phyloP scores from a whole-genome alignment of 1,284 basidiomycete genomes.

The Leccinum variabile region DNA sequence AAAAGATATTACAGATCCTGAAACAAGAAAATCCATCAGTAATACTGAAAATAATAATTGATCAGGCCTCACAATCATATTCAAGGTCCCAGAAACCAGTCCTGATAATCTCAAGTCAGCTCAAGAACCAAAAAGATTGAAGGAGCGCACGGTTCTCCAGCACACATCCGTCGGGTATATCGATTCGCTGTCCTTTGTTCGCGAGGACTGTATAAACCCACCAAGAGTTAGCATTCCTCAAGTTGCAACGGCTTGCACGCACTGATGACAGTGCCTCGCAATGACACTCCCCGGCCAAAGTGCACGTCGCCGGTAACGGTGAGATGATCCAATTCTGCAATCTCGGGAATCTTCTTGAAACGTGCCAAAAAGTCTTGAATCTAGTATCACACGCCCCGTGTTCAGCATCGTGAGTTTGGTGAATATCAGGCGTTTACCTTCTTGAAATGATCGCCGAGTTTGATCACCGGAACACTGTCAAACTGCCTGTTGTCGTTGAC shows the following conservation, averaged over 20 bases:
- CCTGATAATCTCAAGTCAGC: slow-evolving; percentile 33
- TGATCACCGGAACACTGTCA: slow-evolving; percentile 92
- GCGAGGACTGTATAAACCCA: slow-evolving; percentile 54
- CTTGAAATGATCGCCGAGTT: slow-evolving; percentile 90
- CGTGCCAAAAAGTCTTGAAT: slow-evolving; percentile 95
- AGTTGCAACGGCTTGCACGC: not conserved
- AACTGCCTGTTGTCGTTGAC: slow-evolving; percentile 90
- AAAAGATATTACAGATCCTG: slow-evolving; percentile 93
- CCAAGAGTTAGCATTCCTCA: not conserved
- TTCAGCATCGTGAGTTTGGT: not conserved
- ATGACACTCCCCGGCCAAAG: slow-evolving; percentile 89
- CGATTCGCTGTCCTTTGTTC: slow-evolving; percentile 90
- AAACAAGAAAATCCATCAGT: slow-evolving; percentile 76
- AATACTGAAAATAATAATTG: not conserved
- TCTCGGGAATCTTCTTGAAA: slow-evolving; percentile 93
- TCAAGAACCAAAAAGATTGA: not conserved
- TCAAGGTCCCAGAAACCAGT: slow-evolving; percentile 61
- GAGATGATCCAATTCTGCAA: slow-evolving; percentile 91
- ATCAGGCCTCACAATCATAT: slow-evolving; percentile 52
- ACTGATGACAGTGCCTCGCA: slow-evolving; percentile 80
- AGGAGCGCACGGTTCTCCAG: slow-evolving; percentile 79
- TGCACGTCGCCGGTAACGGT: slow-evolving; percentile 95
- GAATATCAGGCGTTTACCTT: slow-evolving; percentile 40
- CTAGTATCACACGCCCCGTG: slow-evolving; percentile 33
- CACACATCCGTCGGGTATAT: slow-evolving; percentile 92